A percentile compares a stretch with the other conserved stretches of the same genome.
phyloP scores from a whole-genome alignment of 129 eudicot species.

The Ambrosia trifida region DNA sequence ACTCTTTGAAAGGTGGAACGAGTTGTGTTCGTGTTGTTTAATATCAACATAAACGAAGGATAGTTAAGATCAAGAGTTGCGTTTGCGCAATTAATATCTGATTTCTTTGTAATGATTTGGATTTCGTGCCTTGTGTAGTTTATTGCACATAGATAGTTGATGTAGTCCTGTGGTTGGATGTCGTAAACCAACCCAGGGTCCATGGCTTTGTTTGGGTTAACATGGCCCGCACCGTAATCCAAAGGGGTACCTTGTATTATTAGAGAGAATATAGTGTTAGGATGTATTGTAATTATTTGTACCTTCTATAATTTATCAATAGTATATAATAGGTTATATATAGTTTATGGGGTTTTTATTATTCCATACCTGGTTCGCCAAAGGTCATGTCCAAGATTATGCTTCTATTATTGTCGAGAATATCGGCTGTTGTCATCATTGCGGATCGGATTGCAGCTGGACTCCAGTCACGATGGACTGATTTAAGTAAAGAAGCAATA shows the following conservation, averaged over 20 bases:
- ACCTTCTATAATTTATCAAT: too few species aligned
- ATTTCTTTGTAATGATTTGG: slow-evolving; percentile 34
- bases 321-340: too few species aligned
- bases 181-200: slow-evolving; percentile 53
- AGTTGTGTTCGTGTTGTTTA: slow-evolving; percentile 50
- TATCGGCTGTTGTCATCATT: slow-evolving; percentile 50
- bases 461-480: slow-evolving; percentile 48
- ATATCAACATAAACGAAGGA: slow-evolving; percentile 47
- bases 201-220: slow-evolving; percentile 54
- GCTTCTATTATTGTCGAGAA: slow-evolving; percentile 32
- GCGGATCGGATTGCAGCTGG: slow-evolving; percentile 56
- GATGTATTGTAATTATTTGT: too few species aligned
- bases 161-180: slow-evolving; percentile 38
- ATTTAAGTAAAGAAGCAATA: slow-evolving; percentile 47
- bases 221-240: slow-evolving; percentile 49
- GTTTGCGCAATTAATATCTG: slow-evolving; percentile 27
- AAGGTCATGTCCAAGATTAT: slow-evolving; percentile 36
- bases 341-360: too few species aligned
- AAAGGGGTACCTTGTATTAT: slow-evolving; percentile 37
- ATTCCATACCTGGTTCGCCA: slow-evolving; percentile 19
- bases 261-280: too few species aligned
- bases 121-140: slow-evolving; percentile 43
- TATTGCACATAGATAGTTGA: slow-evolving; percentile 45
- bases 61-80: slow-evolving; percentile 50
- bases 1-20: slow-evolving; percentile 39